Conservation (phyloP, 345 rosid species). For the Populus deltoides region DNA sequence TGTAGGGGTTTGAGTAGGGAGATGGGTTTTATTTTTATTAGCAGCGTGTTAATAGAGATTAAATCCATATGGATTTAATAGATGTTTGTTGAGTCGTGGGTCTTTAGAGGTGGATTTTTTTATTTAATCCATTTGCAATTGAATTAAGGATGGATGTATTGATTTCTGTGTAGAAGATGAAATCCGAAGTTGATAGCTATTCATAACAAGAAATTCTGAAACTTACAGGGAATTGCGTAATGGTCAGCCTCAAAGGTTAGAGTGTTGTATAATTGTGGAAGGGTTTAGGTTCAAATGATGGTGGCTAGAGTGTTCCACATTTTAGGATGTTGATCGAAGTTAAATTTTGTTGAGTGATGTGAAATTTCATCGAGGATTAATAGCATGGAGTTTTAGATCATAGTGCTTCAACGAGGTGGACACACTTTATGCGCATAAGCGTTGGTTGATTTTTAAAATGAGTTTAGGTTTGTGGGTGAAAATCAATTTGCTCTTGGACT, state of each 20-base stretch:
- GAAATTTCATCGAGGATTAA: background rate
- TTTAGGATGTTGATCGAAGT: background rate
- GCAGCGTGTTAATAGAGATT: background rate
- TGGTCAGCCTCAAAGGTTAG: background rate
- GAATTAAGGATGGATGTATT: background rate
- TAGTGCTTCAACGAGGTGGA: background rate
- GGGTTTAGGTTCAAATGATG: background rate
- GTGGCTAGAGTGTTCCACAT: background rate
- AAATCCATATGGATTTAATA: background rate
- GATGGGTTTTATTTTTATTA: background rate
- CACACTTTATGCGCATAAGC: background rate
- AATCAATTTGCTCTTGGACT: background rate
- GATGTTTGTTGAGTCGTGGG: background rate
- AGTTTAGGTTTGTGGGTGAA: background rate
- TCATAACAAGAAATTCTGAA: background rate
- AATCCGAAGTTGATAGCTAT: background rate
- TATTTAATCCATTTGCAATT: background rate
- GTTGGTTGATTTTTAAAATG: background rate
- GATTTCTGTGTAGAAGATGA: background rate
- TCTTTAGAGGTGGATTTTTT: background rate
- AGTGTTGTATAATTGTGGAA: background rate
- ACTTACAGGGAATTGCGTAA: background rate
- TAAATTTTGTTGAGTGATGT: background rate
- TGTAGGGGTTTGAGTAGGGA: background rate
- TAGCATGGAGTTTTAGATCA: background rate